A percentile compares a stretch with the other conserved stretches of the same genome.
Evolutionary conservation across 768 basidiomycete genomes (phyloP).

Genomic region (Myochromella boudieri): DNA sequence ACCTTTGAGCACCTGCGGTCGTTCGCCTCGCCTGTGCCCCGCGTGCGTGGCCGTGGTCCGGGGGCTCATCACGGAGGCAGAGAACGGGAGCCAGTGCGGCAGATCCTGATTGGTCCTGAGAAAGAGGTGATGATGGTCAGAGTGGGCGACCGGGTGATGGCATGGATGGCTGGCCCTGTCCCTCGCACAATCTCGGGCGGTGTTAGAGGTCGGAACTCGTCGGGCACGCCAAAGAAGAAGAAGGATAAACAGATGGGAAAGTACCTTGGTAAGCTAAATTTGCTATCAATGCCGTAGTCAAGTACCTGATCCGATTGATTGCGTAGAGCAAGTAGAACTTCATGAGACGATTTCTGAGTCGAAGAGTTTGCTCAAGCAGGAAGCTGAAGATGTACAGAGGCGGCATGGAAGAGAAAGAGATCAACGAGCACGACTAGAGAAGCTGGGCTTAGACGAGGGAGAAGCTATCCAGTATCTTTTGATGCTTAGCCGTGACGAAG

Average conservation of each 20-base stretch:
- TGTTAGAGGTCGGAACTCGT: slow-evolving; percentile 30
- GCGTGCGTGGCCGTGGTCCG: slow-evolving; percentile 22
- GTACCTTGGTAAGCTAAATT: slow-evolving; percentile 41
- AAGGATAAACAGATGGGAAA: slow-evolving; percentile 36
- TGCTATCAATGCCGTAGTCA: slow-evolving; percentile 1
- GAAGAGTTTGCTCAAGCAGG: slow-evolving; percentile 47
- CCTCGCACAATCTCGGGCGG: slow-evolving; percentile 28
- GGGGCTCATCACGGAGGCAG: slow-evolving; percentile 23
- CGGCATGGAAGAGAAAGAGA: slow-evolving; percentile 51
- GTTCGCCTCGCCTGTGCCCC: slow-evolving; percentile 49
- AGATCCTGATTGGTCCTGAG: slow-evolving; percentile 56
- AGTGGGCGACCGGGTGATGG: slow-evolving; percentile 61
- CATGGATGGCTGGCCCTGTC: slow-evolving; percentile 63
- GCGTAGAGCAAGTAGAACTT: slow-evolving; percentile 63
- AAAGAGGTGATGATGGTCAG: slow-evolving; percentile 56
- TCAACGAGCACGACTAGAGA: slow-evolving; percentile 54
- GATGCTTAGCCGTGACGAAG: slow-evolving; percentile 85
- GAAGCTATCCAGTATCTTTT: slow-evolving; percentile 80
- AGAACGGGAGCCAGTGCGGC: slow-evolving; percentile 45
- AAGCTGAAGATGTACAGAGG: slow-evolving; percentile 36
- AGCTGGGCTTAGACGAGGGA: slow-evolving; percentile 69
- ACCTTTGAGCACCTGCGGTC: slow-evolving; percentile 57
- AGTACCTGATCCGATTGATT: slow-evolving; percentile 5
- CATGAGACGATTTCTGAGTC: slow-evolving; percentile 64
- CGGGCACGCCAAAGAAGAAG: slow-evolving; percentile 30